Percentiles rank a stretch among this genome's conserved stretches.
These are phyloP conservation scores for Colletotrichum liaoningense DNA, from an alignment of 2,329 filamentous ascomycete species.

Conservation along the genomic window DNA sequence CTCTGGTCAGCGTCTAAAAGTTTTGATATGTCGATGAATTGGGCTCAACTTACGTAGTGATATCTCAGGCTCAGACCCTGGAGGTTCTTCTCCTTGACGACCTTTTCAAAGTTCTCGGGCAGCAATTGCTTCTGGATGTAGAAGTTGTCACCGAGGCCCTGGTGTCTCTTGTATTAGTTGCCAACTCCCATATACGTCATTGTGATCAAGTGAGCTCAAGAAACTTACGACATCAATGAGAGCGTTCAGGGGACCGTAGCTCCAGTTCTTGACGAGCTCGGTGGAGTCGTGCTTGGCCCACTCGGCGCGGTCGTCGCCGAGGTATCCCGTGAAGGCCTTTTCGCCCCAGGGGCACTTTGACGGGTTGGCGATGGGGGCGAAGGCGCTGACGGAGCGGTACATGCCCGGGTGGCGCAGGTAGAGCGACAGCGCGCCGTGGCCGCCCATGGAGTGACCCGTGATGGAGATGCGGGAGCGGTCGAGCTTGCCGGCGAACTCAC, in stretches of 20 bases:
- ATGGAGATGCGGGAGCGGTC: conserved; percentile 81
- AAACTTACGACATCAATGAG: conserved; percentile 85
- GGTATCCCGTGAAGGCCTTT: conserved; percentile 94
- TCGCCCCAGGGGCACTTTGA: conserved; percentile 90
- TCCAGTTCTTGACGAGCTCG: conserved; percentile 84
- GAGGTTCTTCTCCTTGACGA: conserved; percentile 80
- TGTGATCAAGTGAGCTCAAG: background rate
- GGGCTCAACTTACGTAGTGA: conserved; percentile 70
- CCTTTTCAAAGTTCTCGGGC: conserved; percentile 90
- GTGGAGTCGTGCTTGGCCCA: conserved; percentile 95
- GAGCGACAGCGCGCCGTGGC: conserved; percentile 92
- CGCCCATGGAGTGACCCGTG: conserved; percentile 96
- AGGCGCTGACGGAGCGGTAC: conserved; percentile 91
- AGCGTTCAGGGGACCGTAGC: conserved; percentile 73
- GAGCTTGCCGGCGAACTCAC: conserved; percentile 73
- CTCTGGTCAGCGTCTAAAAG: background rate
- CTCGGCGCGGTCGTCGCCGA: conserved; percentile 79
- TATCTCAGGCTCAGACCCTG: conserved; percentile 82
- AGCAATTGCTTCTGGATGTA: conserved; percentile 94
- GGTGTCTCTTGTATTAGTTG: background rate
- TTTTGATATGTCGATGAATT: background rate
- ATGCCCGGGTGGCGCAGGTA: conserved; percentile 91
- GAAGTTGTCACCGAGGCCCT: conserved; percentile 95
- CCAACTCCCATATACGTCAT: background rate
- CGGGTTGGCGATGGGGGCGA: conserved; percentile 91